Evolutionary conservation across 768 basidiomycete genomes (phyloP).

Genomic region (Russula olivacea): DNA sequence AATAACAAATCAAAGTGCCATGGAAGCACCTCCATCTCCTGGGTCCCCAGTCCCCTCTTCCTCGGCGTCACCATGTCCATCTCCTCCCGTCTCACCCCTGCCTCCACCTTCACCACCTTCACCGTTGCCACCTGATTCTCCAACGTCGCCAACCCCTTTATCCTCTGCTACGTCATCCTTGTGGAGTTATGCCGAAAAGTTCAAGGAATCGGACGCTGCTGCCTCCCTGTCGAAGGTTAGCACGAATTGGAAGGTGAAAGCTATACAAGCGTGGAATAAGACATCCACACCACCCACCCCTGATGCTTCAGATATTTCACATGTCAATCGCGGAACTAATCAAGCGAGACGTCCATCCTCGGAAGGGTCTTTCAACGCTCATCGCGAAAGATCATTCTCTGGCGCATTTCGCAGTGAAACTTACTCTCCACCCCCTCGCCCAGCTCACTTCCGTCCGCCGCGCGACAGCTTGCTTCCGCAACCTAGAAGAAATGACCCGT

Average conservation of each 20-base stretch:
- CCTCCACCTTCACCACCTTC: constrained; percentile 27
- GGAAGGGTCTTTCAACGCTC: constrained; percentile 17
- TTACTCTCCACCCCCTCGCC: constrained; percentile 53
- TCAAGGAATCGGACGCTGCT: constrained; percentile 66
- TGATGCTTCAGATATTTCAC: constrained; percentile 1
- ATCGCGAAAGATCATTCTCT: constrained; percentile 41
- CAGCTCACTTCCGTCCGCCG: constrained; percentile 50
- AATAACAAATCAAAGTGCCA: constrained; percentile 66
- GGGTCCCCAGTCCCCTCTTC: constrained; percentile 32
- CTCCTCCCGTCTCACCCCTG: constrained; percentile 28
- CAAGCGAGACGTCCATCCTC: not conserved
- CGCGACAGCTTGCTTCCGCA: constrained; percentile 49
- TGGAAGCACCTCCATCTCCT: constrained; percentile 54
- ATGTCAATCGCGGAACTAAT: constrained; percentile 5
- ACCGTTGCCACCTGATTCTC: constrained; percentile 26
- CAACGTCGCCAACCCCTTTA: constrained; percentile 21
- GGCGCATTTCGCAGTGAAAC: constrained; percentile 32
- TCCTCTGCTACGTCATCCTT: constrained; percentile 30
- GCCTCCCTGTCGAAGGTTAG: constrained; percentile 68
- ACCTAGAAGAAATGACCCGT: constrained; percentile 24
- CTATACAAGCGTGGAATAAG: constrained; percentile 37
- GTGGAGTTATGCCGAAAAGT: constrained; percentile 68
- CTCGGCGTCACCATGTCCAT: constrained; percentile 36
- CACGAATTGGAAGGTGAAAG: constrained; percentile 69
- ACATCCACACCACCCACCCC: constrained; percentile 26